Conservation (phyloP, 352 stramenopile genomes). For the Phytopythium litorale region DNA sequence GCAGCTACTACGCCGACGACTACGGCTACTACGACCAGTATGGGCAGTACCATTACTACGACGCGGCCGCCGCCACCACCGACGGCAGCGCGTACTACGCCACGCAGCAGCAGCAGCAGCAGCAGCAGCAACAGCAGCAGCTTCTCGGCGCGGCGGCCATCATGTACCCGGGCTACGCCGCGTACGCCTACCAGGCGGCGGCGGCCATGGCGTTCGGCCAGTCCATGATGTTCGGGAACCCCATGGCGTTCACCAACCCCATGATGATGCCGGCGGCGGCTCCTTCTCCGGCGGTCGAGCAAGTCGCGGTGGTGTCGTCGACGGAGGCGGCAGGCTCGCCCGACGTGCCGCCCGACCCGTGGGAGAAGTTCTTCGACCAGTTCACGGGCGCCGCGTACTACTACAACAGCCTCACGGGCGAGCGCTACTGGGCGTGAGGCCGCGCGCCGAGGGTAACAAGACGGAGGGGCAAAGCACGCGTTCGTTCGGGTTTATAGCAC, state of each 20-base stretch:
- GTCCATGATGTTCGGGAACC: conserved; percentile 45
- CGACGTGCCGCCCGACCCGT: conserved; percentile 52
- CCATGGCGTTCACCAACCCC: conserved; percentile 31
- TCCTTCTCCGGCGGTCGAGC: not conserved
- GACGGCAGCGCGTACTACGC: conserved; percentile 21
- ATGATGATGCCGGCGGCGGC: conserved; percentile 22
- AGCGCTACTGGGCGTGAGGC: conserved; percentile 74
- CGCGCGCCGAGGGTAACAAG: not conserved
- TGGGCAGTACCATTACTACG: conserved; percentile 83
- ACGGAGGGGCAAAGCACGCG: not conserved
- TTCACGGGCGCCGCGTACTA: conserved; percentile 83
- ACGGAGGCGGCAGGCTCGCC: conserved; percentile 6
- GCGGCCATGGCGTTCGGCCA: conserved; percentile 39
- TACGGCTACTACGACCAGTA: conserved; percentile 81
- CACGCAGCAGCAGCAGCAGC: conserved; percentile 7
- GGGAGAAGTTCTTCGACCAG: conserved; percentile 87
- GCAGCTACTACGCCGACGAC: conserved; percentile 51
- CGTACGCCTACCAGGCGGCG: conserved; percentile 61
- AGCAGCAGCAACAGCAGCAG: conserved; percentile 5
- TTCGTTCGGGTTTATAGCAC: conserved; percentile 1
- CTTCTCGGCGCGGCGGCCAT: conserved; percentile 12
- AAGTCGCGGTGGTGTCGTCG: conserved; percentile 1
- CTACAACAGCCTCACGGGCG: conserved; percentile 86
- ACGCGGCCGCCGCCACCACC: conserved; percentile 20
- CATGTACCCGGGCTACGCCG: conserved; percentile 54